These are phyloP conservation scores for Fusarium coicis DNA, from an alignment of 2,329 filamentous ascomycete species.

Conservation along the genomic window DNA sequence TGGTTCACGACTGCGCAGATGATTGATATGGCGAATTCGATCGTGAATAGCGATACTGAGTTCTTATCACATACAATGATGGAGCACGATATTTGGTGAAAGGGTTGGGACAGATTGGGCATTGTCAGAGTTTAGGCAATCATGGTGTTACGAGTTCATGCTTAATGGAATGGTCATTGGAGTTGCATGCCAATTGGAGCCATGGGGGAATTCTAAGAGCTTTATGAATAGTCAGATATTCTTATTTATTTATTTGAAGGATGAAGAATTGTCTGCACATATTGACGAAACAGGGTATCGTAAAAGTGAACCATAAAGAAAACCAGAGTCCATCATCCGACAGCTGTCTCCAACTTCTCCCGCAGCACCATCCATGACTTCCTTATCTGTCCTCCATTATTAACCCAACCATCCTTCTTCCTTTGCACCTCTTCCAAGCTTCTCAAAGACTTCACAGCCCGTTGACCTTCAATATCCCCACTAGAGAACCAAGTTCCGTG, in stretches of 20 bases:
- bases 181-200: not conserved
- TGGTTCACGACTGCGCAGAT: constrained; percentile 58
- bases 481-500: constrained; percentile 72
- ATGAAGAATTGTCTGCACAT: no score
- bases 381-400: not conserved
- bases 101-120: not conserved
- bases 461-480: constrained; percentile 62
- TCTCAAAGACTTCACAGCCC: constrained; percentile 37
- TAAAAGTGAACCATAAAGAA: not conserved
- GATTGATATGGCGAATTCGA: constrained; percentile 59
- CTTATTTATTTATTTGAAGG: no score
- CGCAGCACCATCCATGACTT: not conserved
- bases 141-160: not conserved
- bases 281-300: not conserved
- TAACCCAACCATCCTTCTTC: not conserved
- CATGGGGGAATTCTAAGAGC: rapidly evolving
- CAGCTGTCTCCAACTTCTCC: constrained; percentile 2
- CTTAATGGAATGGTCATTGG: not conserved
- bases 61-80: constrained; percentile 59
- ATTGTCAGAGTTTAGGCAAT: not conserved
- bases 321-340: not conserved
- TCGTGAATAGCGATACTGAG: constrained; percentile 56
- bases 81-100: constrained; percentile 55
- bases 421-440: not conserved
- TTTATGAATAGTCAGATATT: no score